These are phyloP conservation scores for Hirschioporus abietinus DNA, from an alignment of 768 basidiomycete species.

Conservation along the genomic window DNA sequence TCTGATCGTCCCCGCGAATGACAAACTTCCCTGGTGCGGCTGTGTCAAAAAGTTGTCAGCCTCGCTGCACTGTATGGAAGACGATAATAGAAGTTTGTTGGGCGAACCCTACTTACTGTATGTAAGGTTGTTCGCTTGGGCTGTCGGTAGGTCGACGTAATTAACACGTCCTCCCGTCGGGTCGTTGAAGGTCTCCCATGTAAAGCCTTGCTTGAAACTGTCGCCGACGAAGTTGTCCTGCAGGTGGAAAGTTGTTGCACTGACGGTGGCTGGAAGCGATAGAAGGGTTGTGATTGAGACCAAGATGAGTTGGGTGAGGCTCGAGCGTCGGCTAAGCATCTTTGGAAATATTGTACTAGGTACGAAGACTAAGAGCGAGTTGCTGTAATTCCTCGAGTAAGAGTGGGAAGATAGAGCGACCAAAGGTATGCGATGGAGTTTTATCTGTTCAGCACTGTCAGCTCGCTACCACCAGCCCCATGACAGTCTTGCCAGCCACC, in stretches of 20 bases:
- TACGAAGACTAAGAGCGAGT: neutral
- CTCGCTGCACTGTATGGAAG: neutral
- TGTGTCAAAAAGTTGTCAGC: constrained; percentile 16
- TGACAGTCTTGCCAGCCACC: too few relatives aligned
- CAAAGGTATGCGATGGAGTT: too few relatives aligned
- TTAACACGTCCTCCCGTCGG: constrained; percentile 66
- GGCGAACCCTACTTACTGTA: constrained; percentile 30
- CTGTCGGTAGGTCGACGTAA: constrained; percentile 43
- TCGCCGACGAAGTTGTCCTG: constrained; percentile 24
- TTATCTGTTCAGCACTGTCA: too few relatives aligned
- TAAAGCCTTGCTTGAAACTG: constrained; percentile 43
- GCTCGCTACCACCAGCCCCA: too few relatives aligned
- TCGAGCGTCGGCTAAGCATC: neutral
- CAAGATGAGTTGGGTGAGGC: constrained; percentile 1
- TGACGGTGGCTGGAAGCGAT: constrained; percentile 1
- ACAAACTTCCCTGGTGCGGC: constrained; percentile 41
- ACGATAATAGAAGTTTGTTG: neutral
- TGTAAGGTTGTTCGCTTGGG: constrained; percentile 38
- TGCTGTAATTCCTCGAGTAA: neutral
- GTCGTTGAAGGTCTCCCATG: constrained; percentile 46
- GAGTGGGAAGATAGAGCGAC: too few relatives aligned
- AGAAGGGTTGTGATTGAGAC: constrained; percentile 1
- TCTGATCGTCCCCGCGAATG: constrained; percentile 49
- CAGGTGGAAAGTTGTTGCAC: constrained; percentile 10
- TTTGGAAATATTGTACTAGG: neutral